Evolutionary conservation across 2,329 filamentous ascomycete species (phyloP), one percentile per base, ranked within the genome.

Genomic region (Zalaria obscura): DNA sequence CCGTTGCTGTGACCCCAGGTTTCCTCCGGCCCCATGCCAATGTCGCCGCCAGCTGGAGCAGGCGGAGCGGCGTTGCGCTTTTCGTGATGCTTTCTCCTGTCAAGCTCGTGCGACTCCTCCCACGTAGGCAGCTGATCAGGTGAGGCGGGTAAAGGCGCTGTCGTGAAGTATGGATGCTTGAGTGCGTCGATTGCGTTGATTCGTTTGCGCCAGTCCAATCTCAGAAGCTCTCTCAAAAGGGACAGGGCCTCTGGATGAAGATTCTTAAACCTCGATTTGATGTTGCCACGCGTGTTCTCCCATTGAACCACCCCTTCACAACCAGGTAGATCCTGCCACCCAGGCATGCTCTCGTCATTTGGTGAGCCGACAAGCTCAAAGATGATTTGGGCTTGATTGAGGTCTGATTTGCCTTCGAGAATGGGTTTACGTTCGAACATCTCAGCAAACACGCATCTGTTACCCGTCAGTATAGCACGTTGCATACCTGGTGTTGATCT

Each of bases 391-490:
- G 93, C 78, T 61, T 98, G 91, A 55, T 95, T 81, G 5, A 76
- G 65, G 55, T 98, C 91, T 52, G 83, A 93, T 50, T 85, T 86
- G 8, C 91, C 91, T 5, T 87, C 76, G 35, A 98, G 71, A 40
- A 98, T 96, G 0, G 91, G 91, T 59, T 89, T 93, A 32, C 86
- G 80, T 52, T 86, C 78, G 49, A 95, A 81, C 89, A 98, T 98
- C 59, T 98, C 91, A 40, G 87, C 91, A 63, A 98, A 95, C 2
- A 98, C 87, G 57, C 91, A 98, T n/a, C 83, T 87, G 29, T 11
- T 11, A 25, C 10, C 28, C 43, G 60, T 44, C 54, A 52, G 52
- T 40, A 42, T 18, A 46, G 35, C 33, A 7, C 37, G 10, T 8
- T 25, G n/a, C 18, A 31, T 10, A 10, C 26, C 9, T 5, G 42